These are phyloP conservation scores for Whalleya microplaca DNA, from an alignment of 2,329 filamentous ascomycete genomes.

Conservation along the genomic window DNA sequence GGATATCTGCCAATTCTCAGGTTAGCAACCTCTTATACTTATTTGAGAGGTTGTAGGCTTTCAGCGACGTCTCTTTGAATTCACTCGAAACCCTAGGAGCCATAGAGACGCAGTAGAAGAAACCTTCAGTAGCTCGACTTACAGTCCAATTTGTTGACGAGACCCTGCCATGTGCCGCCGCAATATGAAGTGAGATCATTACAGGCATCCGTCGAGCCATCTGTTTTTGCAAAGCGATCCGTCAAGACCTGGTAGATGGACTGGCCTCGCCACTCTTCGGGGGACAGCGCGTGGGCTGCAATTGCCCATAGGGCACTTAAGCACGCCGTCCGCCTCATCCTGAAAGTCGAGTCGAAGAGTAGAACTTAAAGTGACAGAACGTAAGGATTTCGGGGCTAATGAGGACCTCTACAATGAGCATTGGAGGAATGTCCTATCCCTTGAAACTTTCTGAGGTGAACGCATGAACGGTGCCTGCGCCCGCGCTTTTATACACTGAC, in stretches of 20 bases:
- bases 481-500: too few species aligned
- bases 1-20: slow-evolving; percentile 46
- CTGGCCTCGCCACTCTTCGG: slow-evolving; percentile 43
- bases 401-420: too few species aligned
- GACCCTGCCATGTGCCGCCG: slow-evolving; percentile 62
- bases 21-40: background rate
- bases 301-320: slow-evolving; percentile 17
- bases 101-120: background rate
- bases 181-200: slow-evolving; percentile 54
- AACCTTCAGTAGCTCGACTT: background rate
- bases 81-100: background rate
- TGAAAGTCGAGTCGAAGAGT: background rate
- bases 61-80: background rate
- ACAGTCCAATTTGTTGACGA: slow-evolving; percentile 61
- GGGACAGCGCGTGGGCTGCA: slow-evolving; percentile 30
- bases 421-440: too few species aligned
- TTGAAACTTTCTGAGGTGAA: too few species aligned
- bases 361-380: background rate
- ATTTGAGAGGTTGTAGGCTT: background rate
- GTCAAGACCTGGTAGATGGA: slow-evolving; percentile 57
- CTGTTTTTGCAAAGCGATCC: slow-evolving; percentile 56
- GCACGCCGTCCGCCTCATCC: slow-evolving; percentile 20
- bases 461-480: too few species aligned
- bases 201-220: slow-evolving; percentile 44
- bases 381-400: background rate